Evolutionary conservation across 129 eudicot species (phyloP), one percentile per base, ranked within the genome.

Genomic region (Lactuca saligna): DNA sequence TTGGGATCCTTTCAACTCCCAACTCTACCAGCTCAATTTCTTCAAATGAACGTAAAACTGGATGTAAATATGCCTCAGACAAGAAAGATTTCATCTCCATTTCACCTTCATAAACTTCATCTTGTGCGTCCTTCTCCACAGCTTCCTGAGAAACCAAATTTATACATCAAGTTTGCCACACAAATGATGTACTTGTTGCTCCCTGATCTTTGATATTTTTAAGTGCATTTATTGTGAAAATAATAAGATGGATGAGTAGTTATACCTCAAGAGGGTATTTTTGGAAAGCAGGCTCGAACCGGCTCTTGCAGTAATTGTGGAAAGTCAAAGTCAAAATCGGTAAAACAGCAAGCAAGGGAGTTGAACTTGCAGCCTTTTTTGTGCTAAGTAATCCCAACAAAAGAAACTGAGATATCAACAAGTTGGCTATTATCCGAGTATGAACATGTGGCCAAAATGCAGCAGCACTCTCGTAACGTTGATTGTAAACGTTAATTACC

Each of bases 361-460:
- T 88, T 12, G 97, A 91, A 63, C 78, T 86, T 57, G 85, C 91
- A 37, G 97, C 97, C 80, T 80, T 78, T 78, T 88, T 91, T 35
- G 97, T 91, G 87, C 97, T 82, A 55, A 91, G 82, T 10, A 91
- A 72, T 38, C 97, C 98, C 89, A 92, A 34, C 65, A 92, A 68
- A 57, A 92, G 95, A 44, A 92, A 78, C 65, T 92, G 98, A 34
- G 98, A 92, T 70, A 88, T 92, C 71, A 92, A 62, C 69, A 92
- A 85, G 81, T 95, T 84, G 14, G 96, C 96, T 74, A 92, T 42
- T 54, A 88, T 92, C 66, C 98, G 86, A 53, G 80, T 79, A 66
- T 88, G 98, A 82, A 92, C 95, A 72, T 88, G 98, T 13, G 98
- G 98, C 98, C 98, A 92, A 68, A 92, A 88, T 51, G 95, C 95